Evolutionary conservation across 768 basidiomycete species (phyloP), one percentile per base, ranked within the genome.

Genomic region (Multifurca ochricompacta): DNA sequence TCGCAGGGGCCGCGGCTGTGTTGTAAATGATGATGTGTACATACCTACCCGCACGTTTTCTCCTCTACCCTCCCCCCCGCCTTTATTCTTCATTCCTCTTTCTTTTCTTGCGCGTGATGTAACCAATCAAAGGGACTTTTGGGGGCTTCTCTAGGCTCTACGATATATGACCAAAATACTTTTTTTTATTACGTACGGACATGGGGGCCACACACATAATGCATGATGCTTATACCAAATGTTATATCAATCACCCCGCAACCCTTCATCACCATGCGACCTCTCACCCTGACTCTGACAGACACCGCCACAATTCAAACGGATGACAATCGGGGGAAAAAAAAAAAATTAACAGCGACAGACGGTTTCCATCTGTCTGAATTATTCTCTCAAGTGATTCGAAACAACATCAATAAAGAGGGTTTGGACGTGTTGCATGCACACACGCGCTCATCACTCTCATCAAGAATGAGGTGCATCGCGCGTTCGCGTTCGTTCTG

Each of bases 161-260:
- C 39, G 55, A 56, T 41, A 52, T 42, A 56, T 34, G 39, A 42
- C 25, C 39, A 10, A 35, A 28, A 18, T 35, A 51, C 32, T 28
- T 36, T 31, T 19, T 18, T n/a, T n/a, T n/a, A n/a, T n/a, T n/a
- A n/a, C n/a, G n/a, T 35, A 25, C 13, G 49, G 43, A 23, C 32
- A 31, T 14, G 30, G 41, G 25, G 32, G 32, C n/a, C n/a, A n/a
- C 11, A 27, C 39, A 39, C 23, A 47, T 56, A 56, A 56, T 52
- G 50, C 50, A 37, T 25, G 18, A 51, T 52, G 55, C 45, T 56
- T 47, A 47, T 56, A 56, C 55, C 50, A 34, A 39, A 41, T 35
- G 35, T 10, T 36, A 45, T 47, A 3, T 23, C 30, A 19, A 18
- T 39, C 48, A 40, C 21, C 6, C 9, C 16, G 23, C n/a, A 11